phyloP scores from a whole-genome alignment of 2,329 filamentous ascomycete species.

The Arthrinium phaeospermum region DNA sequence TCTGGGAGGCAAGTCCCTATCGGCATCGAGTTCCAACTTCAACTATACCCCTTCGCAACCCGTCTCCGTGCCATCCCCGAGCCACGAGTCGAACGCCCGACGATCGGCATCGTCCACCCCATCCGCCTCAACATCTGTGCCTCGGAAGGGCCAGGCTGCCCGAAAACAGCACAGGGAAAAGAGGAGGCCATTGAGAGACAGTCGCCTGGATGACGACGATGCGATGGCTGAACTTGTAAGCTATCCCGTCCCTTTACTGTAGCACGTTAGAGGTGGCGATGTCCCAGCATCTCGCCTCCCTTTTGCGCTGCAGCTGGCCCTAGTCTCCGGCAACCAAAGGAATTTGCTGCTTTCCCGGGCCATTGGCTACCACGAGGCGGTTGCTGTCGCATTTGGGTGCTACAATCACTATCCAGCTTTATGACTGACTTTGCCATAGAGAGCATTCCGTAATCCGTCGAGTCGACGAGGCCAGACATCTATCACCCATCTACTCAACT shows the following conservation, averaged over 20 bases:
- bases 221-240: conserved; percentile 78
- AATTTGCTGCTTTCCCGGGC: background rate
- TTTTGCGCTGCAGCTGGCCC: background rate
- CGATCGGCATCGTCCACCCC: conserved; percentile 49
- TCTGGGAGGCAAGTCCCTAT: conserved; percentile 58
- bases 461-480: conserved; percentile 90
- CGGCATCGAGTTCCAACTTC: conserved; percentile 48
- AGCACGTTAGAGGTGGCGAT: conserved; percentile 24
- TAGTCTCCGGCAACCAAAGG: background rate
- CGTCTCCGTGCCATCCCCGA: conserved; percentile 47
- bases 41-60: conserved; percentile 48
- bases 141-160: conserved; percentile 76
- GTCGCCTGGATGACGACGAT: conserved; percentile 77
- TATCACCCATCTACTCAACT: conserved; percentile 96
- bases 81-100: conserved; percentile 55
- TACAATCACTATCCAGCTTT: background rate
- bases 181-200: conserved; percentile 64
- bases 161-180: conserved; percentile 87
- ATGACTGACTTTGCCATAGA: conserved; percentile 30
- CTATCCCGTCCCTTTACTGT: conserved; percentile 13
- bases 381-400: background rate
- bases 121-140: conserved; percentile 47
- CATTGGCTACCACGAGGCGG: no score
- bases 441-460: conserved; percentile 61
- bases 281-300: background rate